Conservation (phyloP, 768 basidiomycete species). For the Saitozyma sp. region DNA sequence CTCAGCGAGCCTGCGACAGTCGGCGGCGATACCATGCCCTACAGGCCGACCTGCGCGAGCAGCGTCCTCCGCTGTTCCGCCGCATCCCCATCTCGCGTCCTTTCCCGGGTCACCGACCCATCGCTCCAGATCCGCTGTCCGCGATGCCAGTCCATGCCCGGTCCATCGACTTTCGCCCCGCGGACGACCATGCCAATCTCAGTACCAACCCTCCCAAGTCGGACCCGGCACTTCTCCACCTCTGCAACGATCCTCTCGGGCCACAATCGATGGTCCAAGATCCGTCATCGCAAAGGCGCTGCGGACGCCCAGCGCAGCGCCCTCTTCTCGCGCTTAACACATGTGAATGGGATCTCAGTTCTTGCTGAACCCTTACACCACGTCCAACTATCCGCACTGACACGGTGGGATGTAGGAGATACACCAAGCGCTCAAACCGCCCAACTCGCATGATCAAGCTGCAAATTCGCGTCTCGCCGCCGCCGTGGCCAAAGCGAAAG, state of each 20-base stretch:
- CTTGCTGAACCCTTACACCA: background rate
- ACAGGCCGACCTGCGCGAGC: too few relatives aligned
- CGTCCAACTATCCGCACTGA: background rate
- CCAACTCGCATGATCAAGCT: slow-evolving; percentile 34
- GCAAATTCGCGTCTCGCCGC: slow-evolving; percentile 39
- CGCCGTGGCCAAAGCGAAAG: slow-evolving; percentile 41
- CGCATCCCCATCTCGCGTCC: too few relatives aligned
- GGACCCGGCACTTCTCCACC: background rate
- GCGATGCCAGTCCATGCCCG: too few relatives aligned
- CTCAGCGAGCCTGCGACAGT: too few relatives aligned
- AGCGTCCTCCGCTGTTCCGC: too few relatives aligned
- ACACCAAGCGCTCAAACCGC: slow-evolving; percentile 37
- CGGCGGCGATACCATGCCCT: too few relatives aligned
- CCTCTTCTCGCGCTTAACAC: slow-evolving; percentile 38
- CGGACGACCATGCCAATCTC: too few relatives aligned
- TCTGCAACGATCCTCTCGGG: slow-evolving; percentile 16
- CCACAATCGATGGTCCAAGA: slow-evolving; percentile 51
- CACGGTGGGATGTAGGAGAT: slow-evolving; percentile 33
- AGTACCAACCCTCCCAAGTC: too few relatives aligned
- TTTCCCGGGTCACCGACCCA: too few relatives aligned
- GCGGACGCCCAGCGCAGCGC: slow-evolving; percentile 39
- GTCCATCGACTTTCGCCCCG: too few relatives aligned
- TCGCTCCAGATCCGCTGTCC: too few relatives aligned
- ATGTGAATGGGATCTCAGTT: slow-evolving; percentile 16
- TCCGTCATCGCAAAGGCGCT: slow-evolving; percentile 49